Conservation (phyloP, 73 alveolate genomes). For the Paramecium sexaurelia region DNA sequence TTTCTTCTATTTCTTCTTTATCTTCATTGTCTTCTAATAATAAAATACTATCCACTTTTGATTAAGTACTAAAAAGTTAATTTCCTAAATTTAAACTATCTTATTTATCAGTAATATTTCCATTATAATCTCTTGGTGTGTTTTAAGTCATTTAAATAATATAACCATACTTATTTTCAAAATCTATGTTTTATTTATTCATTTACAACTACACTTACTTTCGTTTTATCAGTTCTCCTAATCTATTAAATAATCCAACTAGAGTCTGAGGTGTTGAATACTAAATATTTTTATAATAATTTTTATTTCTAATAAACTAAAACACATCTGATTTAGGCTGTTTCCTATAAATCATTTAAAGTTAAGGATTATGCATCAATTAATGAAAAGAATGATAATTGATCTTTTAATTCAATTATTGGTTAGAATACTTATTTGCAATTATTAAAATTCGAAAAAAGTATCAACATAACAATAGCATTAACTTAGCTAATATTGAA, state of each 20-base stretch:
- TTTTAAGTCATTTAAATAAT: not conserved
- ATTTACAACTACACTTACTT: not conserved
- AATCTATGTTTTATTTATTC: not conserved
- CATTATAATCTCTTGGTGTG: not conserved
- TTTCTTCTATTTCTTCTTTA: not conserved
- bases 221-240: not conserved
- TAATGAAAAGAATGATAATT: conserved; percentile 1
- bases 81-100: not conserved
- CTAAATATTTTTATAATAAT: not conserved
- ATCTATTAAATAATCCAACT: conserved; percentile 5
- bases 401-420: not conserved
- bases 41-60: not conserved
- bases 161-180: not conserved
- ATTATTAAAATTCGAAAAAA: too few relatives aligned
- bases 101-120: not conserved
- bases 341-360: not conserved
- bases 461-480: too few relatives aligned
- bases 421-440: not conserved
- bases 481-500: not conserved
- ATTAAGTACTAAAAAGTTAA: not conserved
- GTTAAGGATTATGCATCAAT: conserved; percentile 11
- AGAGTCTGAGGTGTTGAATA: not conserved
- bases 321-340: not conserved
- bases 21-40: not conserved
- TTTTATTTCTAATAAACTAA: not conserved